These are phyloP conservation scores for Aspergillus viridinutans DNA, from an alignment of 2,329 filamentous ascomycete genomes.

Conservation along the genomic window DNA sequence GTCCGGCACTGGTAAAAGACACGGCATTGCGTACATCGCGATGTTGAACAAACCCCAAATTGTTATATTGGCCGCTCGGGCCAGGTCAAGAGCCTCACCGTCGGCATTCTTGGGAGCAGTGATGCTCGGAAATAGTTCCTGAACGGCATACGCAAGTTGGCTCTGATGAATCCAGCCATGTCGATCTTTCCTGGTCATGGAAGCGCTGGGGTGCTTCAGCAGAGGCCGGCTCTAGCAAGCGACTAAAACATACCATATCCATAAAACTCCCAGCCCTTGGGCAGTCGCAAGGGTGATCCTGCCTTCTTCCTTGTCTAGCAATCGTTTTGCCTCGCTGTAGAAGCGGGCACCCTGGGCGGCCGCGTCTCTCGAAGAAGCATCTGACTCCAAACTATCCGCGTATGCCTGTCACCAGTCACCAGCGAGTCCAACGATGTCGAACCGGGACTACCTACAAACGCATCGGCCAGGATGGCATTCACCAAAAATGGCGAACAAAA, in stretches of 20 bases:
- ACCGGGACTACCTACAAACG: conserved; percentile 22
- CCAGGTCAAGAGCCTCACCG: conserved; percentile 11
- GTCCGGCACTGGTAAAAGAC: not conserved
- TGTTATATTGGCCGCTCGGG: conserved; percentile 11
- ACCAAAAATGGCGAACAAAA: conserved; percentile 36
- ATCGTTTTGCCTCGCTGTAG: conserved; percentile 30
- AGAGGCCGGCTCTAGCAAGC: not conserved
- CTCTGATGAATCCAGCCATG: conserved; percentile 26
- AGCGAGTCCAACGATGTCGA: too few relatives aligned
- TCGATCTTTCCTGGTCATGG: conserved; percentile 29
- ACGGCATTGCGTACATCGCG: conserved; percentile 17
- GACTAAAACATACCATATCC: conserved; percentile 21
- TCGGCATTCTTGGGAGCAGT: conserved; percentile 9
- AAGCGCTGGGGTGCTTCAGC: conserved; percentile 19
- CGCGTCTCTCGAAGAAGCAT: conserved; percentile 13
- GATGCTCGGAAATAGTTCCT: conserved; percentile 19
- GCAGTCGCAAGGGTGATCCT: conserved; percentile 26
- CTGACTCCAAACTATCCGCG: conserved; percentile 24
- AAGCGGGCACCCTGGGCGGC: conserved; percentile 27
- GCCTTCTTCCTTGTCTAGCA: conserved; percentile 28
- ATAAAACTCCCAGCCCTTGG: conserved; percentile 29
- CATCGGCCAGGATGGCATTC: conserved; percentile 30
- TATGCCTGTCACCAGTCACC: conserved; percentile 19
- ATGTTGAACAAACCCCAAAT: conserved; percentile 26
- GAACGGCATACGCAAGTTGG: conserved; percentile 21